Conservation (phyloP, 305 asterid species). For the Coffea humblotiana region DNA sequence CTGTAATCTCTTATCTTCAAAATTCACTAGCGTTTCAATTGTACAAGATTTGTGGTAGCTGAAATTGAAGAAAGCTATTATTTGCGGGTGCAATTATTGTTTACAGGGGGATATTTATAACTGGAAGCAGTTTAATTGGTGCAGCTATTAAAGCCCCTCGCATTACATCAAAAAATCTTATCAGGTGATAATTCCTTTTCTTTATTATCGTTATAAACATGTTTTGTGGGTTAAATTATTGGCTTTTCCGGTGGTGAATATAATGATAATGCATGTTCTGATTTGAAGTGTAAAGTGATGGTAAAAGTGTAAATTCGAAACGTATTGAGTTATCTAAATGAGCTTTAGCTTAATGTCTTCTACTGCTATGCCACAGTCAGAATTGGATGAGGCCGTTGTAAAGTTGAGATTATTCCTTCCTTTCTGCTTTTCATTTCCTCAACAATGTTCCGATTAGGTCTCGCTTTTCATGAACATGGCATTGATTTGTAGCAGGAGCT, state of each 20-base stretch:
- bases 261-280: background rate
- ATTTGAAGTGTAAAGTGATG: background rate
- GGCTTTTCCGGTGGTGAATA: background rate
- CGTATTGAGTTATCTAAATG: too few relatives aligned
- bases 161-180: conserved; percentile 89
- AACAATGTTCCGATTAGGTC: background rate
- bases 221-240: background rate
- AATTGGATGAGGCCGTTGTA: background rate
- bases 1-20: background rate
- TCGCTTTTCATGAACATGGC: background rate
- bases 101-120: conserved; percentile 86
- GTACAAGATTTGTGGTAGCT: background rate
- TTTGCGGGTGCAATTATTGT: background rate
- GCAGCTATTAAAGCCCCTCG: conserved; percentile 98
- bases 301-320: background rate
- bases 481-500: background rate
- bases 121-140: conserved; percentile 96
- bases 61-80: background rate
- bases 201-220: background rate
- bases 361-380: background rate
- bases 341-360: background rate
- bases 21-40: conserved; percentile 14
- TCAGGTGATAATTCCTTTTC: conserved; percentile 51
- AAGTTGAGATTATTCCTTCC: background rate
- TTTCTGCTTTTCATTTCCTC: background rate